Evolutionary conservation across 164 flowering plant genomes (phyloP).

Genomic region (Liriodendron chinense): DNA sequence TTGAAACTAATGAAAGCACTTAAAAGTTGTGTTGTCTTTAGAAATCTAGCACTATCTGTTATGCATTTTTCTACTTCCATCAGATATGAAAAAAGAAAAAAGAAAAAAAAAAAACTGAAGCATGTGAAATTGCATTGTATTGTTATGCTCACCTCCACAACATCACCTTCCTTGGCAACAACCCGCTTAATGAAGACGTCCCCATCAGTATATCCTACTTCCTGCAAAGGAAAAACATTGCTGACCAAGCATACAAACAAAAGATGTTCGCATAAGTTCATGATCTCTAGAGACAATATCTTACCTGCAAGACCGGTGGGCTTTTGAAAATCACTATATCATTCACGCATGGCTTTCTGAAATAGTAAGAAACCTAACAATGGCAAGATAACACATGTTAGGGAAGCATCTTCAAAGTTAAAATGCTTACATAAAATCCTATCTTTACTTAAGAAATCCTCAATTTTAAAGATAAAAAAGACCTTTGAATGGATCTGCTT

Average conservation of each 20-base stretch:
- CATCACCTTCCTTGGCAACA: conserved; percentile 90
- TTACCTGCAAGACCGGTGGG: conserved; percentile 73
- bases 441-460: too few species aligned
- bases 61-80: too few species aligned
- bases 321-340: conserved; percentile 93
- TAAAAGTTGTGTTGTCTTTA: too few species aligned
- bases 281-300: not conserved
- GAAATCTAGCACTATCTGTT: too few species aligned
- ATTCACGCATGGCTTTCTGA: conserved; percentile 92
- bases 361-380: conserved; percentile 82
- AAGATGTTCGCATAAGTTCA: not conserved
- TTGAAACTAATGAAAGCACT: not conserved
- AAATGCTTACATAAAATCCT: conserved; percentile 2
- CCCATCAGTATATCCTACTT: conserved; percentile 88
- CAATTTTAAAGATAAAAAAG: not conserved
- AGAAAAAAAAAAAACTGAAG: too few species aligned
- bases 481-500: not conserved
- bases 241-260: not conserved
- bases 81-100: too few species aligned
- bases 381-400: conserved; percentile 15
- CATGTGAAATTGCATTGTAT: not conserved
- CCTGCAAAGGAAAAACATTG: conserved; percentile 47
- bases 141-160: conserved; percentile 67
- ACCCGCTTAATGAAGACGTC: conserved; percentile 94
- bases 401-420: conserved; percentile 1